A percentile compares a stretch with the other conserved stretches of the same genome.
phyloP scores from a whole-genome alignment of 192 early-diverging fungal species.

The Coemansia asiatica region DNA sequence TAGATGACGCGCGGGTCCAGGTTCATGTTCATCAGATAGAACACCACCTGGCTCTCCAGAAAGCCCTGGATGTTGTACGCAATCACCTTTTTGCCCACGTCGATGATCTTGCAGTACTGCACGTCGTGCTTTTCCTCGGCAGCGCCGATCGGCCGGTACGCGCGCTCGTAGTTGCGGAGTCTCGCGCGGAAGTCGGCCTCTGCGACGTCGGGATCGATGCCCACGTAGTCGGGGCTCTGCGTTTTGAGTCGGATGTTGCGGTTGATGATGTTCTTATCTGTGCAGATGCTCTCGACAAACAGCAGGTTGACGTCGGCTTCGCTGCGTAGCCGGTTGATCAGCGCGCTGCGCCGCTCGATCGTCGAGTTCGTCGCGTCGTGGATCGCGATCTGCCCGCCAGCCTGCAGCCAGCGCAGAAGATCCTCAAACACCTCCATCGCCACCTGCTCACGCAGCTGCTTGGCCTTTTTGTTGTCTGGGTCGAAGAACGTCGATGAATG shows the following conservation, averaged over 20 bases:
- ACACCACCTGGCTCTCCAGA: constrained; percentile 88
- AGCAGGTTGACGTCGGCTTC: constrained; percentile 69
- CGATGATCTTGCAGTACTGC: constrained; percentile 93
- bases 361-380: constrained; percentile 98
- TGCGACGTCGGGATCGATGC: constrained; percentile 78
- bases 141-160: constrained; percentile 82
- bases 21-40: constrained; percentile 98
- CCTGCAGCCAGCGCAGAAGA: constrained; percentile 83
- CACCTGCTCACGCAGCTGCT: constrained; percentile 77
- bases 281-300: constrained; percentile 85
- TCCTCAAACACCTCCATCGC: constrained; percentile 93
- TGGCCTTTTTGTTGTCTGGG: constrained; percentile 77
- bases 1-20: constrained; percentile 81
- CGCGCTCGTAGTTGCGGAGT: constrained; percentile 88
- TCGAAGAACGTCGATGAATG: constrained; percentile 95
- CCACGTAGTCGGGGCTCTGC: constrained; percentile 90
- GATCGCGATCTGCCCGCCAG: constrained; percentile 84
- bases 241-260: constrained; percentile 88
- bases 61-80: constrained; percentile 94
- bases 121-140: constrained; percentile 79
- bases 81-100: constrained; percentile 95
- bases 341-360: constrained; percentile 66
- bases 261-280: constrained; percentile 65
- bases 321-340: constrained; percentile 61
- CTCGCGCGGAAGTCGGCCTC: constrained; percentile 83